phyloP scores from a whole-genome alignment of 495 filamentous ascomycete genomes.

The Venustampulla echinocandica region DNA sequence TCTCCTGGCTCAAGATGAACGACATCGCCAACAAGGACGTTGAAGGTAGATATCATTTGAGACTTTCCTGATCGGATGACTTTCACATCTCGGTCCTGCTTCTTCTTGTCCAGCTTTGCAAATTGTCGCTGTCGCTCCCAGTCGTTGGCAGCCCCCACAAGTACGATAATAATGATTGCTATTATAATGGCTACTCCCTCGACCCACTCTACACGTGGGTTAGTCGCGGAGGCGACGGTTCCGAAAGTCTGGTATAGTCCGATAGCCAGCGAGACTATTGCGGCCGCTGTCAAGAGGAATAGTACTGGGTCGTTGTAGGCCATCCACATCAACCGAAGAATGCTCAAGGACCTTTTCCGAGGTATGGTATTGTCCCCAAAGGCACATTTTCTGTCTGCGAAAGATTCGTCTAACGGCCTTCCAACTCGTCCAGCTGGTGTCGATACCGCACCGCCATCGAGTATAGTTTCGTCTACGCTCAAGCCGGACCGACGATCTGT shows the following conservation, averaged over 20 bases:
- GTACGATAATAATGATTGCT: constrained; percentile 59
- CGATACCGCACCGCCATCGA: constrained; percentile 58
- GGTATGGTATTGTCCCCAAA: constrained; percentile 69
- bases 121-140: constrained; percentile 73
- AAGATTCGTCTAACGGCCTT: constrained; percentile 16
- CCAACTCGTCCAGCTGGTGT: constrained; percentile 34
- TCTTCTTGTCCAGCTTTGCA: constrained; percentile 67
- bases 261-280: constrained; percentile 72
- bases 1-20: constrained; percentile 83
- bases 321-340: constrained; percentile 71
- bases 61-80: constrained; percentile 69
- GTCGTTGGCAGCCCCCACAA: constrained; percentile 59
- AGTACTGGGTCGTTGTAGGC: constrained; percentile 83
- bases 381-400: constrained; percentile 46
- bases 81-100: constrained; percentile 72
- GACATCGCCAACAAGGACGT: constrained; percentile 78
- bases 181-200: constrained; percentile 66
- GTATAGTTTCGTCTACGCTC: constrained; percentile 60
- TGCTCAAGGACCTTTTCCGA: constrained; percentile 60
- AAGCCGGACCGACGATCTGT: constrained; percentile 61
- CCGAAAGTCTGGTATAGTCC: constrained; percentile 55
- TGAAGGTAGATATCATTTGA: constrained; percentile 67
- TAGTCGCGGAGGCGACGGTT: constrained; percentile 28
- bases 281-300: constrained; percentile 69
- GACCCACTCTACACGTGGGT: constrained; percentile 67